phyloP scores from a whole-genome alignment of 257 asterid species.

The Ophiorrhiza pumila region DNA sequence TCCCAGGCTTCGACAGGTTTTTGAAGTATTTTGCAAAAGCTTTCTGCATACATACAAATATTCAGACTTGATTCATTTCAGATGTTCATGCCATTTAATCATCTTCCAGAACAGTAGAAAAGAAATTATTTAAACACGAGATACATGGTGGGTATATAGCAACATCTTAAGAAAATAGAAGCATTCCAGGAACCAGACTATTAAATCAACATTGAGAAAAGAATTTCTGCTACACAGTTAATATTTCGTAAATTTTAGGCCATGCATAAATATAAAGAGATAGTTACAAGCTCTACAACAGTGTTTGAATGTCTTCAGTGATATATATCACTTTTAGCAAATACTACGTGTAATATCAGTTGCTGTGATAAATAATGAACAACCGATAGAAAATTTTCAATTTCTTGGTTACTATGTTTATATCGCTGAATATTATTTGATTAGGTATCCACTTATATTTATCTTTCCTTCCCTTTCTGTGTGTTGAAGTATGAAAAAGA shows the following conservation, averaged over 20 bases:
- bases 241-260: background rate
- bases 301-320: background rate
- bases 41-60: constrained; percentile 41
- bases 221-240: background rate
- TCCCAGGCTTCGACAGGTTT: constrained; percentile 73
- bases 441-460: background rate
- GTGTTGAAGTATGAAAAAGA: background rate
- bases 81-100: background rate
- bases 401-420: background rate
- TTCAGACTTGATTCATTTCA: constrained; percentile 5
- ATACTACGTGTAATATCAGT: background rate
- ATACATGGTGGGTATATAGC: background rate
- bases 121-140: background rate
- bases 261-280: background rate
- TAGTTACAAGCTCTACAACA: background rate
- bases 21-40: constrained; percentile 35
- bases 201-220: background rate
- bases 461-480: background rate
- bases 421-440: background rate
- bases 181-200: background rate
- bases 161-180: constrained; percentile 4
- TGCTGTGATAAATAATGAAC: background rate
- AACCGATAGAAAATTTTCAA: background rate
- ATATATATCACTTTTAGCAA: background rate
- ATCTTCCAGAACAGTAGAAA: background rate